These are phyloP conservation scores for Dujonia santamariae DNA, from an alignment of 1,139 yeast species.

Conservation along the genomic window DNA sequence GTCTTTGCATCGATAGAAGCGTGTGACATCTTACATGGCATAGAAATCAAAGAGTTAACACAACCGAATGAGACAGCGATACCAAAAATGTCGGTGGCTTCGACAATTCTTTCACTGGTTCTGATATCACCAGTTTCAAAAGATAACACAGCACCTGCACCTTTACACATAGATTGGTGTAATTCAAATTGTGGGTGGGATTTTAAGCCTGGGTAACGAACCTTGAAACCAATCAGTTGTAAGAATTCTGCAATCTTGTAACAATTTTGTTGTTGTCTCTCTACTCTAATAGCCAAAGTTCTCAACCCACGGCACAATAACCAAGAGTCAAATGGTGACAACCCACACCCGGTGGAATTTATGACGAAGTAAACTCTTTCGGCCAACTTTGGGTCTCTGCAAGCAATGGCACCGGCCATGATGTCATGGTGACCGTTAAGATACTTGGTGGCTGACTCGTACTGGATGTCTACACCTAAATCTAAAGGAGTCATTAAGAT, in stretches of 20 bases:
- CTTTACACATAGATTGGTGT: slow-evolving; percentile 75
- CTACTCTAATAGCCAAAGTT: slow-evolving; percentile 79
- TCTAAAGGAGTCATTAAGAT: slow-evolving; percentile 79
- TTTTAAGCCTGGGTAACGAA: slow-evolving; percentile 80
- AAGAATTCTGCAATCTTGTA: slow-evolving; percentile 71
- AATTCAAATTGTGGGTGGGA: slow-evolving; percentile 79
- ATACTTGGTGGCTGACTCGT: slow-evolving; percentile 90
- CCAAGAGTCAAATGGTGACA: slow-evolving; percentile 92
- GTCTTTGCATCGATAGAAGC: slow-evolving; percentile 92
- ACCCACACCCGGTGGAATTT: slow-evolving; percentile 88
- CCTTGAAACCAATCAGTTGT: slow-evolving; percentile 58
- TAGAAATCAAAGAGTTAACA: slow-evolving; percentile 83
- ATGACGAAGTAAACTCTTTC: slow-evolving; percentile 71
- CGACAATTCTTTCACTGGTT: slow-evolving; percentile 71
- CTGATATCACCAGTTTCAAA: slow-evolving; percentile 80
- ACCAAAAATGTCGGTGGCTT: slow-evolving; percentile 72
- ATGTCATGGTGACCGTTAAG: slow-evolving; percentile 93
- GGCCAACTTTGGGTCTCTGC: slow-evolving; percentile 59
- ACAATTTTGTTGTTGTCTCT: slow-evolving; percentile 83
- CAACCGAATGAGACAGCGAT: slow-evolving; percentile 94
- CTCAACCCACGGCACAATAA: slow-evolving; percentile 79
- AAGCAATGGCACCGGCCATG: slow-evolving; percentile 91
- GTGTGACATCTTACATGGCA: slow-evolving; percentile 95
- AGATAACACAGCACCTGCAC: slow-evolving; percentile 86
- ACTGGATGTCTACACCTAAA: slow-evolving; percentile 84